Evolutionary conservation across 768 basidiomycete species (phyloP).

Genomic region (Leccinum ochraceum): DNA sequence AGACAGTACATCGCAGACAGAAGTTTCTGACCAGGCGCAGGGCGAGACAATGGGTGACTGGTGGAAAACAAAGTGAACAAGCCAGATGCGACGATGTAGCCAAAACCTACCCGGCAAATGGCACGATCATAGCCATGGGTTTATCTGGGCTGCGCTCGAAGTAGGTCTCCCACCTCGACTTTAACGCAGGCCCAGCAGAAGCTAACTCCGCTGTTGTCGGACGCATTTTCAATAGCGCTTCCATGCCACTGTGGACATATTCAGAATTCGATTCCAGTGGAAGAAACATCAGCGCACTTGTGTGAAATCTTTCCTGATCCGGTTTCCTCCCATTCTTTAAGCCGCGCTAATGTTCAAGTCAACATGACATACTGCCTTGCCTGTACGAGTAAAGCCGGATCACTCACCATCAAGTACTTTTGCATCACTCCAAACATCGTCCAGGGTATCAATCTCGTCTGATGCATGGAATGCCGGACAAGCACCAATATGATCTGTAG

Average conservation of each 20-base stretch:
- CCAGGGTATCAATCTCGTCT: constrained; percentile 48
- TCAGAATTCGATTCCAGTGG: too few species aligned
- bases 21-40: constrained; percentile 24
- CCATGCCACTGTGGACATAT: constrained; percentile 41
- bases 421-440: constrained; percentile 41
- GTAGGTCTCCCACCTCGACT: constrained; percentile 49
- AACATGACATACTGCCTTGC: not conserved
- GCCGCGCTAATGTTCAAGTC: constrained; percentile 14
- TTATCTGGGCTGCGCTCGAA: constrained; percentile 56
- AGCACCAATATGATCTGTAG: constrained; percentile 32
- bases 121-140: constrained; percentile 46
- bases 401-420: constrained; percentile 40
- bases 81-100: not conserved
- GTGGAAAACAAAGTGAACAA: not conserved
- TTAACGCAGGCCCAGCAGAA: constrained; percentile 47
- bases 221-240: constrained; percentile 56
- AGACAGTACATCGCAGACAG: constrained; percentile 33
- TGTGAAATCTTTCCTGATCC: too few species aligned
- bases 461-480: constrained; percentile 39
- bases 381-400: constrained; percentile 17
- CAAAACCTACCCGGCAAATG: constrained; percentile 40
- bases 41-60: constrained; percentile 29
- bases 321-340: too few species aligned
- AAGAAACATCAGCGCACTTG: too few species aligned
- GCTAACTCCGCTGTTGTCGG: constrained; percentile 49